Base-by-base conservation (phyloP, 2,329 filamentous ascomycete genomes). In the Ceratocystiopsis minuta region DNA sequence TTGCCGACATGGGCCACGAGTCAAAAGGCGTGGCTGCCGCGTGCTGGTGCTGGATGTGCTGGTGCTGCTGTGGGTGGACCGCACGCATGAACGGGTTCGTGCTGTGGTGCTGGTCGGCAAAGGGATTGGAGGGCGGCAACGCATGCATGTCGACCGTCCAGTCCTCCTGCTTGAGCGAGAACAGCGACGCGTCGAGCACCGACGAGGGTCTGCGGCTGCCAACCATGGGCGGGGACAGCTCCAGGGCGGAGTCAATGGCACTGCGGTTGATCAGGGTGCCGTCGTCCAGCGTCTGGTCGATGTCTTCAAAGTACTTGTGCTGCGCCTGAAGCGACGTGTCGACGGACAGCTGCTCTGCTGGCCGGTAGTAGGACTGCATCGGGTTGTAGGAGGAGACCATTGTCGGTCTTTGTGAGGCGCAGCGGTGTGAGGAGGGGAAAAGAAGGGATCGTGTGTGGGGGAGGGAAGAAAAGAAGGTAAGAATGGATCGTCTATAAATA, bases 51-150 rank as follows among this genome's bases (percentile, higher is more conserved):
- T 57, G 60, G 44, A 46, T 45, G 49, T 72, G 40, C 16, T 58
- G 60, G 46, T 49, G 47, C 35, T 46, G 49, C 16, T 48, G 59
- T 48, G 72, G 68, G 43, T 57, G 56, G 43, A 73, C 68, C 48
- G 78, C 65, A 45, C 75, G 73, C 62, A 78, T 70, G 63, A 81
- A 87, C 39, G 74, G 74, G 61, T 76, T 75, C 61, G 67, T 74
- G 61, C 61, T 67, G 53, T 63, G 60, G 40, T 60, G 64, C 36
- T 64, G 62, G 48, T 70, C 69, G 53, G 72, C 57, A 60, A 76
- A 78, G 34, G 73, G 70, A 59, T 76, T 76, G 59, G 72, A 76
- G 43, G 74, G 75, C 14, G 69, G 67, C 43, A 74, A 60, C 15
- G 71, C 71, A 56, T 76, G 72, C 72, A 78, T 75, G 47, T 78